Base-by-base conservation (phyloP, 768 basidiomycete genomes). In the Leccinum pellstonianum region DNA sequence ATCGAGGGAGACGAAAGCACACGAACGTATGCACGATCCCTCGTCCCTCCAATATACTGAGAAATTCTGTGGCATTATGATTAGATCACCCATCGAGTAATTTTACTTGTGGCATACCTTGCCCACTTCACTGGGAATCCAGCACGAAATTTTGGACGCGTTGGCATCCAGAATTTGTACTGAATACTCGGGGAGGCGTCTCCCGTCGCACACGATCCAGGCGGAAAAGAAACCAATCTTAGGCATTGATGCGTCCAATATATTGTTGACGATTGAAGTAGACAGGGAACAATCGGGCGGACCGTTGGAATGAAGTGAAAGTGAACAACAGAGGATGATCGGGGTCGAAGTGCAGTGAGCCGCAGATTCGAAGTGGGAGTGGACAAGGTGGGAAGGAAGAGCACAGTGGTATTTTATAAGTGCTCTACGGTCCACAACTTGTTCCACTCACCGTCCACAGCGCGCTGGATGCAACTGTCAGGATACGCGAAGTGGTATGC, bases 11-110 rank as follows among this genome's bases (percentile, higher is more conserved):
- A 91, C 83, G 66, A 80, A 89, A 0, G 80, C 74, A 58, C 85
- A 87, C 4, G 84, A 83, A 55, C 83, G 79, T 6, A 83, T 68
- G 29, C 69, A 68, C 38, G 82, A 77, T 33, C 82, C 87, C 57
- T 80, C 76, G 65, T 90, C 88, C 43, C 76, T 78, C 88, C 88
- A 90, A 64, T 84, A 79, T 0, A 90, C 80, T 4, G 77, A 75
- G 69, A 90, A 90, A 5, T 63, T 69, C 87, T 89, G 63, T 37
- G 27, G 56, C 27, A 58, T 23, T 19, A 27, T 25, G 50, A 47
- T 67, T 43, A 62, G 56, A 55, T 27, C n/a, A 23, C 3, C 33
- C 64, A 21, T 21, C 50, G 17, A 11, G 4, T 35, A 23, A 6
- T 6, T 4, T 14, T 12, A 8, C 19, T 23, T 17, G 47, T 74